Conservation (phyloP, 179 eudicot species). For the Nepenthes alata region DNA sequence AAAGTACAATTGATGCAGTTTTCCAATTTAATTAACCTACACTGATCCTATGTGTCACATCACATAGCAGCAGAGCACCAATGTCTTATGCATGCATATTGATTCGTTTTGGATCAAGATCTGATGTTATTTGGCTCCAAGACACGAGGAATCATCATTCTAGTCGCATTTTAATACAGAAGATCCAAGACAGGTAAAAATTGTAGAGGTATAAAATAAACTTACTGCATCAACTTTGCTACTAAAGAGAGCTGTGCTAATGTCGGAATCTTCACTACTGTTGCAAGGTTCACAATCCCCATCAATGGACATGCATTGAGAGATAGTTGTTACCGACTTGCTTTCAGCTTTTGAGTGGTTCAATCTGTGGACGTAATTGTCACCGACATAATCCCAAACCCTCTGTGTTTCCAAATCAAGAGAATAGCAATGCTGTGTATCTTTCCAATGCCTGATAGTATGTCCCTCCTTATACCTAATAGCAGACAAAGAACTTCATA, state of each 20-base stretch:
- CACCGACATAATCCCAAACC: constrained; percentile 96
- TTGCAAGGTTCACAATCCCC: constrained; percentile 63
- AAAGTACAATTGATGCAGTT: too few relatives aligned
- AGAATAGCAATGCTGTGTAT: constrained; percentile 71
- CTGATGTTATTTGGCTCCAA: too few relatives aligned
- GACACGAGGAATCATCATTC: too few relatives aligned
- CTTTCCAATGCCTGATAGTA: constrained; percentile 71
- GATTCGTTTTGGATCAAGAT: too few relatives aligned
- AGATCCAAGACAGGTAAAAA: too few relatives aligned
- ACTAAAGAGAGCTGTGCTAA: constrained; percentile 53
- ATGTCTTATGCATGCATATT: too few relatives aligned
- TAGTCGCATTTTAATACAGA: too few relatives aligned
- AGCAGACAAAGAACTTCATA: background rate
- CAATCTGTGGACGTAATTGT: constrained; percentile 74
- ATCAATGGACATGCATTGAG: constrained; percentile 34
- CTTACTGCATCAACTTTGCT: constrained; percentile 70
- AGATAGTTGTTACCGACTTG: constrained; percentile 38
- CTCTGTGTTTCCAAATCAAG: constrained; percentile 77
- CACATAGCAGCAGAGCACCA: too few relatives aligned
- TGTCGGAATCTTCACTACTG: constrained; percentile 51
- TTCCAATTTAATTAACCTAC: too few relatives aligned
- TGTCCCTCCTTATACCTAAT: constrained; percentile 75
- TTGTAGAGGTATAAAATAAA: constrained; percentile 1
- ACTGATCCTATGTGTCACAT: too few relatives aligned
- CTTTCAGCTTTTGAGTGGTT: constrained; percentile 69